Base-by-base conservation (phyloP, 805 yeast species). In the Barnettozyma wickerhamii region DNA sequence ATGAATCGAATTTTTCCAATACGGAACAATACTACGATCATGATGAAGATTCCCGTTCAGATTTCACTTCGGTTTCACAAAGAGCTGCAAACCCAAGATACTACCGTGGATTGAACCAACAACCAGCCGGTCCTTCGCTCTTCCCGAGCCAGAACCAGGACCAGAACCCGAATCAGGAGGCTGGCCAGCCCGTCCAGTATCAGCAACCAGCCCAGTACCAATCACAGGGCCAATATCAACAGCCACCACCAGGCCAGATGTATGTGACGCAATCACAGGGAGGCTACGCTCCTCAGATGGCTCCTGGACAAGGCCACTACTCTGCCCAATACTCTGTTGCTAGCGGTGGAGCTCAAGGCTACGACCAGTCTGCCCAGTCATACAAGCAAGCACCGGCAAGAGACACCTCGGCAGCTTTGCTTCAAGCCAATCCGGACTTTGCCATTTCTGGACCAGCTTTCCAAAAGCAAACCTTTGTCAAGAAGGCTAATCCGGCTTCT, bases 61-160 rank as follows among this genome's bases (percentile, higher is more conserved):
- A 81, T 53, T 81, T 84, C 60, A 84, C 93, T 2, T 79, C 88
- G 38, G 85, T 84, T 2, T 81, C 90, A 7, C 91, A 84, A 60
- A 68, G 91, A 56, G 89, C 81, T 20, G 71, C 78, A 13, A 84
- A 84, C 52, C 85, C 84, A 14, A 62, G 66, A 20, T 79, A 75
- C 49, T 69, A 65, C 40, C 45, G 63, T 41, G 69, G 66, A 27
- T 61, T 62, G 19, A 51, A 53, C 7, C 55, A 49, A 5, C 36
- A 45, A 23, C 26, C 9, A 12, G 26, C 26, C 12, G 59, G 59
- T 12, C 55, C 56, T 30, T 40, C 49, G 7, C 48, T 55, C 7
- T 50, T 58, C 41, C 53, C 56, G 23, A 42, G 53, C 34, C 46
- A 37, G 23, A n/a, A n/a, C n/a, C 40, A 33, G 19, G 30, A 13